Base-by-base conservation (phyloP, 371 early-diverging fungal species). In the Cladochytrium tenue region DNA sequence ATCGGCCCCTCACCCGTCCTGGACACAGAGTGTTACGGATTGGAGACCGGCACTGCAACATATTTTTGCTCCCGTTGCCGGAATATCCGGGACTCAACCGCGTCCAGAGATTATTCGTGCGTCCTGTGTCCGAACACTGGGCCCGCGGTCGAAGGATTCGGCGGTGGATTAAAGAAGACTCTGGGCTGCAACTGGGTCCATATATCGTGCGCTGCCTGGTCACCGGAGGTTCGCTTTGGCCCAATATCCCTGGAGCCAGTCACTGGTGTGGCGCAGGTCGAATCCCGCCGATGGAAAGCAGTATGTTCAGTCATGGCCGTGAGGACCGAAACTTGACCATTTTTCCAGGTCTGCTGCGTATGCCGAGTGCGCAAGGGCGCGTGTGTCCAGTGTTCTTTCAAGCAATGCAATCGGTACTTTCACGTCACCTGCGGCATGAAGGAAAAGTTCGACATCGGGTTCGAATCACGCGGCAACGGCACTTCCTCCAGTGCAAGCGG, bases 141-240 rank as follows among this genome's bases (percentile, higher is more conserved):
- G 43, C 43, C 7, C 13, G 43, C 43, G 20, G 20, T 13, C 43
- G 43, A 43, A 43, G 7, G 7, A 7, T 13, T 7, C 43, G 43
- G 43, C 20, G 20, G 43, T 43, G 43, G 43, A 43, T 13, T 70
- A 30, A 70, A 67, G 51, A 50, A 63, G 51, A 74, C 74, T 13
- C 63, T 70, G n/a, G 71, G 74, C 26, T 64, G 64, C 28, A 74
- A 74, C 59, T 74, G 74, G 74, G 70, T 56, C 3, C 74, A 74
- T 58, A 58, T 66, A 7, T 20, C 60, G 20, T 74, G 74, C 66
- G 58, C 63, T 23, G 50, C 63, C 7, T 74, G 67, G 67, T 58
- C 68, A 2, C 70, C 74, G 15, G 74, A 70, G 57, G 56, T 70
- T 1, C 57, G 20, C 43, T 43, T 43, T 43, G 43, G 13, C 7